These are phyloP conservation scores for Leccinum ochraceum DNA, from an alignment of 768 basidiomycete species.

Conservation along the genomic window DNA sequence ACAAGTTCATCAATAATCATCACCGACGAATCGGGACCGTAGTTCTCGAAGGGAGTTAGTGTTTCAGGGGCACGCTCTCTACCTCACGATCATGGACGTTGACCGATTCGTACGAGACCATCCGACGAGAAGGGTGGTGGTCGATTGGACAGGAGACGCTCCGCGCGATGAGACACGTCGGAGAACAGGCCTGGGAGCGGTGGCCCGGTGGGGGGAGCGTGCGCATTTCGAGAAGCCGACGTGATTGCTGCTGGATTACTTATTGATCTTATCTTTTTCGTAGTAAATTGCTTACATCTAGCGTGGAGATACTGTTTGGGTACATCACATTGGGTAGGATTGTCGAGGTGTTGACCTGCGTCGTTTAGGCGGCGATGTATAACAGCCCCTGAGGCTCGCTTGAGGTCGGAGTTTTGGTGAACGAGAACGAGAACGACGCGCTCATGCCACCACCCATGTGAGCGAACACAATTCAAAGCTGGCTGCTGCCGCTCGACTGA, in stretches of 20 bases:
- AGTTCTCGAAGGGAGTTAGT: slow-evolving; percentile 20
- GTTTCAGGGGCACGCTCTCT: slow-evolving; percentile 34
- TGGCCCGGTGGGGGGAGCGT: slow-evolving; percentile 43
- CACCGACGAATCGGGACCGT: too few relatives aligned
- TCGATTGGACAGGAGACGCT: slow-evolving; percentile 39
- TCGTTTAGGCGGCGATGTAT: not conserved
- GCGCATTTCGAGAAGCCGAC: slow-evolving; percentile 28
- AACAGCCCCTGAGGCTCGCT: not conserved
- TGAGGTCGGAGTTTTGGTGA: not conserved
- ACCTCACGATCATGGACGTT: slow-evolving; percentile 41
- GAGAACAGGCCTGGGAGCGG: slow-evolving; percentile 44
- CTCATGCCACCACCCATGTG: slow-evolving; percentile 30
- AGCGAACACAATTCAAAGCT: slow-evolving; percentile 10
- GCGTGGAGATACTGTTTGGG: slow-evolving; percentile 17
- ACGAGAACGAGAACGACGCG: not conserved
- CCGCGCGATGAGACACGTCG: slow-evolving; percentile 40
- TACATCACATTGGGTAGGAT: slow-evolving; percentile 14
- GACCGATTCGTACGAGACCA: slow-evolving; percentile 37
- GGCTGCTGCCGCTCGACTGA: not conserved
- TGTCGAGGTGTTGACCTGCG: not conserved
- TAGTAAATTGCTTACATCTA: slow-evolving; percentile 18
- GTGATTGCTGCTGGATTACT: slow-evolving; percentile 23
- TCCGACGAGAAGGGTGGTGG: slow-evolving; percentile 43
- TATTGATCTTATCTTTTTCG: slow-evolving; percentile 17
- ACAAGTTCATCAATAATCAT: too few relatives aligned